Evolutionary conservation across 2,329 filamentous ascomycete species (phyloP).

Genomic region (Elsinoe ampelina): DNA sequence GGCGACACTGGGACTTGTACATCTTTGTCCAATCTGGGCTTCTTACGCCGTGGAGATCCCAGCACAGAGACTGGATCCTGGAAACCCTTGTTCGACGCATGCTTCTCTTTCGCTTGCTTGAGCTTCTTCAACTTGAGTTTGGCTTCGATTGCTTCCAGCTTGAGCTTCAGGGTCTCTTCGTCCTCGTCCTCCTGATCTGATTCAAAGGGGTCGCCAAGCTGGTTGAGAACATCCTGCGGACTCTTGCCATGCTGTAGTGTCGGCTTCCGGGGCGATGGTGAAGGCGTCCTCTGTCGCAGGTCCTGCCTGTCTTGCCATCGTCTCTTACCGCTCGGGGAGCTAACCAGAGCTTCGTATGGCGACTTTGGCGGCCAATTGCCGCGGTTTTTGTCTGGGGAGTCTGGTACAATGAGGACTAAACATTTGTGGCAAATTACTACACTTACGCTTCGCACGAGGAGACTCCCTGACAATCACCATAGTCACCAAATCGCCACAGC

Average conservation of each 20-base stretch:
- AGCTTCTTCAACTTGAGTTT: slow-evolving; percentile 79
- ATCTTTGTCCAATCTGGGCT: slow-evolving; percentile 20
- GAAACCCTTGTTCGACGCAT: not conserved
- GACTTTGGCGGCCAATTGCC: slow-evolving; percentile 53
- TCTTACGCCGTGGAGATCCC: slow-evolving; percentile 18
- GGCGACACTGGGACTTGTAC: slow-evolving; percentile 74
- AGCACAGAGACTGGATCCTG: not conserved
- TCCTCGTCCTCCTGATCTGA: slow-evolving; percentile 59
- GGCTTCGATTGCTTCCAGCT: slow-evolving; percentile 81
- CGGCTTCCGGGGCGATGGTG: slow-evolving; percentile 48
- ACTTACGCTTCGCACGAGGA: slow-evolving; percentile 34
- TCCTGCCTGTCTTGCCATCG: slow-evolving; percentile 60
- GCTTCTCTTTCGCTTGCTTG: slow-evolving; percentile 44
- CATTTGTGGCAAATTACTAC: not conserved
- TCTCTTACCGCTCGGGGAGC: slow-evolving; percentile 69
- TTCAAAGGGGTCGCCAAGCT: slow-evolving; percentile 26
- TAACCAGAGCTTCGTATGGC: slow-evolving; percentile 52
- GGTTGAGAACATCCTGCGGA: slow-evolving; percentile 20
- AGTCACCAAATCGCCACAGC: no score
- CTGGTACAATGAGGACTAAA: slow-evolving; percentile 4
- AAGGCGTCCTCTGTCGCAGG: slow-evolving; percentile 28
- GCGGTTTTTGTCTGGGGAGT: slow-evolving; percentile 37
- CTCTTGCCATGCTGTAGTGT: slow-evolving; percentile 21
- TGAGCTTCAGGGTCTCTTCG: slow-evolving; percentile 79
- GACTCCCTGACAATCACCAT: slow-evolving; percentile 40